Conservation (phyloP, 1,284 basidiomycete genomes). For the Naganishia albida region DNA sequence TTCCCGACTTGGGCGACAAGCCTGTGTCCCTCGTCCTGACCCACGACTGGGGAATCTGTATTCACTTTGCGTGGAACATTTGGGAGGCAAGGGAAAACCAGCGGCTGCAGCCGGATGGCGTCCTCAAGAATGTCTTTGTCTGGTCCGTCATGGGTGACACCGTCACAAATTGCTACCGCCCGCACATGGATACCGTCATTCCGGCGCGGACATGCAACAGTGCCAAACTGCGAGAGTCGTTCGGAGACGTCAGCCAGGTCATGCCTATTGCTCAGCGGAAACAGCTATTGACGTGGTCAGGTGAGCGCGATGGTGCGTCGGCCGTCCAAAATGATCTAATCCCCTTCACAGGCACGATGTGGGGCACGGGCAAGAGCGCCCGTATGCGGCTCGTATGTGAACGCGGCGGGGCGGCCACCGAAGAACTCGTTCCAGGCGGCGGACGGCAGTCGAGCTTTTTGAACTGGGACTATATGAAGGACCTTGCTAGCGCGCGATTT, state of each 20-base stretch:
- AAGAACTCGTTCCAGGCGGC: slow-evolving; percentile 46
- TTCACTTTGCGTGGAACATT: slow-evolving; percentile 52
- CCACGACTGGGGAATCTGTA: slow-evolving; percentile 56
- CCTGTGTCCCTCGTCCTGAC: slow-evolving; percentile 52
- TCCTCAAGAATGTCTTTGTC: slow-evolving; percentile 48
- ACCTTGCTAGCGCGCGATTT: slow-evolving; percentile 53
- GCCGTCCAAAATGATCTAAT: not conserved
- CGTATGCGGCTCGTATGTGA: slow-evolving; percentile 49
- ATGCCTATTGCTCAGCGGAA: slow-evolving; percentile 45
- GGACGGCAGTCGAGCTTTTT: slow-evolving; percentile 46
- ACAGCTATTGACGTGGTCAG: slow-evolving; percentile 48
- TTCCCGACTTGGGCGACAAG: not conserved
- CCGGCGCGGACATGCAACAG: slow-evolving; percentile 50
- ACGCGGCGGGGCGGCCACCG: slow-evolving; percentile 46
- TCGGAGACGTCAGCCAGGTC: slow-evolving; percentile 42
- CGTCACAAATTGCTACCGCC: slow-evolving; percentile 51
- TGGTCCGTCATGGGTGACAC: slow-evolving; percentile 54
- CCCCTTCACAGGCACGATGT: slow-evolving; percentile 43
- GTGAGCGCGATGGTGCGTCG: slow-evolving; percentile 1
- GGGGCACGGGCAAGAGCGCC: slow-evolving; percentile 53
- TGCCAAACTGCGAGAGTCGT: slow-evolving; percentile 42
- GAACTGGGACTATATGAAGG: slow-evolving; percentile 53
- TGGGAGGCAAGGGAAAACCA: slow-evolving; percentile 45
- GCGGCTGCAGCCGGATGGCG: slow-evolving; percentile 45
- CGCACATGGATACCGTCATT: slow-evolving; percentile 53